A percentile compares a stretch with the other conserved stretches of the same genome.
These are phyloP conservation scores for Apophysomyces trapeziformis DNA, from an alignment of 371 early-diverging fungal species.

Conservation along the genomic window DNA sequence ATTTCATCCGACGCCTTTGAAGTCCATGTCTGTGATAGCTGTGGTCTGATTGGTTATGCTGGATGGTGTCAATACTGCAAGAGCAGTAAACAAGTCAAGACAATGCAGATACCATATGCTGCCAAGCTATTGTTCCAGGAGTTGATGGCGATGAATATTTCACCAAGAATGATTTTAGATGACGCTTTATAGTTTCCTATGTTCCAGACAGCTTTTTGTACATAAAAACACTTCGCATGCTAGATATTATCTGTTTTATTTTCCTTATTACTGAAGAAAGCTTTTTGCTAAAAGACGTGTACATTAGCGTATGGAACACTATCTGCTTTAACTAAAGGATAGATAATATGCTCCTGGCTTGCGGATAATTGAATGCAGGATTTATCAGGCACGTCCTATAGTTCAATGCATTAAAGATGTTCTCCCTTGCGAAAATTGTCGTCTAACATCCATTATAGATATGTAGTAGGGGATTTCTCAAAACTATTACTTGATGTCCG, in stretches of 20 bases:
- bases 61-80: conserved; percentile 98
- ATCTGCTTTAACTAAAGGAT: no score
- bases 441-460: no score
- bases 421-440: no score
- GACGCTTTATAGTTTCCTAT: conserved; percentile 42
- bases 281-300: no score
- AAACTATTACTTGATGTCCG: no score
- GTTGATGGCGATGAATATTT: conserved; percentile 96
- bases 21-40: conserved; percentile 89
- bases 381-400: no score
- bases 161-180: conserved; percentile 69
- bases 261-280: no score
- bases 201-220: conserved; percentile 8
- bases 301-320: no score
- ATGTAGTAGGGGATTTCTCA: no score
- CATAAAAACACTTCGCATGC: conserved; percentile 8
- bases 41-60: conserved; percentile 93
- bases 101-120: conserved; percentile 98
- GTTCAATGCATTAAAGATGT: no score
- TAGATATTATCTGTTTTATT: neutral
- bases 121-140: conserved; percentile 96
- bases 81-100: conserved; percentile 80
- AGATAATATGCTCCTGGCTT: no score
- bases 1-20: conserved; percentile 95
- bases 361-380: no score